These are phyloP conservation scores for Echria macrotheca DNA, from an alignment of 495 filamentous ascomycete genomes.

Conservation along the genomic window DNA sequence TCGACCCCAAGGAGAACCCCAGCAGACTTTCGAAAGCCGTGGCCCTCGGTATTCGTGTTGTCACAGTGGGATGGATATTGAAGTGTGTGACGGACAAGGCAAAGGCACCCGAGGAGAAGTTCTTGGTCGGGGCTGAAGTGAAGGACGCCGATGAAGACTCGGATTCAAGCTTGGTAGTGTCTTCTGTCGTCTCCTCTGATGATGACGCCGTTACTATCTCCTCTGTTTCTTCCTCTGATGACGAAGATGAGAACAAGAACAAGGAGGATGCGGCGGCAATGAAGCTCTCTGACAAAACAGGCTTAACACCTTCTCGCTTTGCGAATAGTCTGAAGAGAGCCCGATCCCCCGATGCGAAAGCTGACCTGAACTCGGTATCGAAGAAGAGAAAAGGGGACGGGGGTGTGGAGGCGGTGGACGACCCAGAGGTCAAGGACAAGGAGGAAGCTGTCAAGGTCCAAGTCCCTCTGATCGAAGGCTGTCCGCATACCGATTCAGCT, in stretches of 20 bases:
- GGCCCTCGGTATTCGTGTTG: constrained; percentile 46
- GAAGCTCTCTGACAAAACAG: no score
- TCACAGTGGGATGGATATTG: constrained; percentile 58
- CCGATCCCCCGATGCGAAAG: neutral
- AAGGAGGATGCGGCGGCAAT: no score
- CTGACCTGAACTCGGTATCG: constrained; percentile 13
- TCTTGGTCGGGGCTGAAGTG: neutral
- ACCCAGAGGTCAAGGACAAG: constrained; percentile 11
- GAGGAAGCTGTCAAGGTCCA: constrained; percentile 18
- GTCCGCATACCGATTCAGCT: constrained; percentile 24
- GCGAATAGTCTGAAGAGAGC: neutral
- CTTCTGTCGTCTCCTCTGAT: no score
- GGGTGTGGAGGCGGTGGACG: constrained; percentile 29
- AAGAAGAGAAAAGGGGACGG: constrained; percentile 22
- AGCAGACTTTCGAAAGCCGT: constrained; percentile 48
- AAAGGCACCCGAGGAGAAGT: constrained; percentile 29
- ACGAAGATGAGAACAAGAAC: no score
- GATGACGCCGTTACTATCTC: neutral
- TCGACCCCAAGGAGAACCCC: constrained; percentile 47
- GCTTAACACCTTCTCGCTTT: neutral
- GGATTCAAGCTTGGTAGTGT: no score
- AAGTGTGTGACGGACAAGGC: constrained; percentile 42
- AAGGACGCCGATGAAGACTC: neutral
- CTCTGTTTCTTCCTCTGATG: neutral
- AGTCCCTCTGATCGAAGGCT: constrained; percentile 45